Percentiles rank a stretch among this genome's conserved stretches.
These are phyloP conservation scores for Oryza glumipatula DNA, from an alignment of 176 grass and related monocot species.

Conservation along the genomic window DNA sequence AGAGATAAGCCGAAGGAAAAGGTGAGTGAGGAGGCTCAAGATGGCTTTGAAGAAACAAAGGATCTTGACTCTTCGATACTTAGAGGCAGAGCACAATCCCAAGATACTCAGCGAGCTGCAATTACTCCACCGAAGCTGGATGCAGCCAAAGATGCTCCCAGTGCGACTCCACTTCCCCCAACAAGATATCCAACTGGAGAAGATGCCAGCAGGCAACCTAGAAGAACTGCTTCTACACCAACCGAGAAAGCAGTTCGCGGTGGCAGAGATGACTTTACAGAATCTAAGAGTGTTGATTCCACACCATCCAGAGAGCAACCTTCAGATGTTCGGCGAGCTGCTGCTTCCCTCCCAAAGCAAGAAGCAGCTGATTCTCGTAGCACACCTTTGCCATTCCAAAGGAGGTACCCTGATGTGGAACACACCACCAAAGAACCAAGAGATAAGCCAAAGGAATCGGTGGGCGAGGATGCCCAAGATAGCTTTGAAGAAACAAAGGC, in stretches of 20 bases:
- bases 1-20: no score
- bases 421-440: constrained; percentile 16
- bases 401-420: constrained; percentile 16
- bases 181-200: no score
- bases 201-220: no score
- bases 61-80: no score
- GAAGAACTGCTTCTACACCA: no score
- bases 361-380: constrained; percentile 26
- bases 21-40: no score
- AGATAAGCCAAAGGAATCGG: constrained; percentile 11
- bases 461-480: constrained; percentile 28
- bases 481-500: constrained; percentile 26
- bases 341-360: constrained; percentile 26
- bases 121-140: no score
- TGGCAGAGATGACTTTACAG: constrained; percentile 22
- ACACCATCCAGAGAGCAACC: constrained; percentile 29
- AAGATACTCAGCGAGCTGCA: no score
- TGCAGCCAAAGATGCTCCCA: no score
- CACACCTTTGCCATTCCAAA: constrained; percentile 21
- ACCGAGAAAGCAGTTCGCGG: constrained; percentile 11
- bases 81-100: no score
- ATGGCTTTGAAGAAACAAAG: no score
- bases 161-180: no score
- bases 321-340: neutral
- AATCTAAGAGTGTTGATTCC: constrained; percentile 21